Evolutionary conservation across 2,329 filamentous ascomycete genomes (phyloP).

Genomic region (Ophiostoma piceae): DNA sequence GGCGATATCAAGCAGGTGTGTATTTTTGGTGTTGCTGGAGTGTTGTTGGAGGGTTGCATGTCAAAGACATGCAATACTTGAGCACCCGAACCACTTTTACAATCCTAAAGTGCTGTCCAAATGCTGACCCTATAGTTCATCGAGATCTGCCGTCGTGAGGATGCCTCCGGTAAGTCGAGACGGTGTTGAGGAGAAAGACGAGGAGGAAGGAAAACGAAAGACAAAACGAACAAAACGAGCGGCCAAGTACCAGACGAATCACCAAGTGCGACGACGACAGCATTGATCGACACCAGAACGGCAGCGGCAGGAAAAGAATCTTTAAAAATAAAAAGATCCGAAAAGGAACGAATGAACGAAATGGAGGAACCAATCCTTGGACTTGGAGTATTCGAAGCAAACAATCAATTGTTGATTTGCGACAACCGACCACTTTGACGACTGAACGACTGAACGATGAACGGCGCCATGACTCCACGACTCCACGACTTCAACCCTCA

Average conservation of each 20-base stretch:
- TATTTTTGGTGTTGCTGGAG: conserved; percentile 9
- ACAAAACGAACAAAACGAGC: not conserved
- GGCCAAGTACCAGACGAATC: conserved; percentile 3
- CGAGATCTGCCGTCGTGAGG: conserved; percentile 99
- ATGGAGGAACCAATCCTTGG: no score
- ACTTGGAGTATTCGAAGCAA: no score
- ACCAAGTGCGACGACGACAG: not conserved
- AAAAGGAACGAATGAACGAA: no score
- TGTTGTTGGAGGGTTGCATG: not conserved
- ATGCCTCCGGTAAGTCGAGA: conserved; percentile 86
- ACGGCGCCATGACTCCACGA: no score
- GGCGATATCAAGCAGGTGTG: conserved; percentile 88
- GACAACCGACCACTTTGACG: no score
- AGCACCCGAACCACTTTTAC: not conserved
- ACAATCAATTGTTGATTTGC: no score
- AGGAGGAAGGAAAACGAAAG: not conserved
- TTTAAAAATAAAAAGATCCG: not conserved
- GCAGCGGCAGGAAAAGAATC: not conserved
- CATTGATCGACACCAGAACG: not conserved
- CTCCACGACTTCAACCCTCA: no score
- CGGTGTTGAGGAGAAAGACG: not conserved
- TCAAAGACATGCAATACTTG: not conserved
- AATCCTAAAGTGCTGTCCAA: conserved; percentile 1
- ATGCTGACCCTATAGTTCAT: conserved; percentile 65
- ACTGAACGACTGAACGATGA: no score